Percentiles rank a stretch among this genome's conserved stretches.
phyloP scores from a whole-genome alignment of 768 basidiomycete species.

The Rhodocollybia butyracea region DNA sequence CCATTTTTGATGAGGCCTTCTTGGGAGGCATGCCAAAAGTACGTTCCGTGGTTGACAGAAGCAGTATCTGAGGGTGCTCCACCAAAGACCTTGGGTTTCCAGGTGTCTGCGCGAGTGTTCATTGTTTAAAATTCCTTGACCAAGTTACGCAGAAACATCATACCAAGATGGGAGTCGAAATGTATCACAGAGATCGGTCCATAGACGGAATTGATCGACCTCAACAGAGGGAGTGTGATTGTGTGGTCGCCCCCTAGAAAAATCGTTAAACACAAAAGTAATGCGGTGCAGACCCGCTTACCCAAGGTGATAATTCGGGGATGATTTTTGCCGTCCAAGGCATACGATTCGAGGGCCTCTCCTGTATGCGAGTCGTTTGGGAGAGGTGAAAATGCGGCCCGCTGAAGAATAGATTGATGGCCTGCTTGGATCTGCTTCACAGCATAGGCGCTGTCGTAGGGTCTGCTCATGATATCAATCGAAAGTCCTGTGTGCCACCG shows the following conservation, averaged over 20 bases:
- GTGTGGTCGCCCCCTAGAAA: slow-evolving; percentile 82
- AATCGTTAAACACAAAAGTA: too few species aligned
- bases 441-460: slow-evolving; percentile 72
- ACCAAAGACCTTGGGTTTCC: slow-evolving; percentile 74
- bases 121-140: not conserved
- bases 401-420: slow-evolving; percentile 67
- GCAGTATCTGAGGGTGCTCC: slow-evolving; percentile 70
- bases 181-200: slow-evolving; percentile 82
- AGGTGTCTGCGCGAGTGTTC: slow-evolving; percentile 46
- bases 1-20: slow-evolving; percentile 80
- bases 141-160: slow-evolving; percentile 13
- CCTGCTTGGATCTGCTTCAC: slow-evolving; percentile 74
- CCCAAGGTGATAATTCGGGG: slow-evolving; percentile 73
- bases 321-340: slow-evolving; percentile 69
- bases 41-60: slow-evolving; percentile 83
- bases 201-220: slow-evolving; percentile 74
- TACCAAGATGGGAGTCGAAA: slow-evolving; percentile 76
- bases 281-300: too few species aligned
- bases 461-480: slow-evolving; percentile 26
- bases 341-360: slow-evolving; percentile 50
- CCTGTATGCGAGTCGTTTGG: slow-evolving; percentile 64
- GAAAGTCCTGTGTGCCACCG: not conserved
- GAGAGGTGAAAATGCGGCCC: slow-evolving; percentile 56
- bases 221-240: slow-evolving; percentile 58
- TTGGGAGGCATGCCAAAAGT: slow-evolving; percentile 86